Evolutionary conservation across 2,329 filamentous ascomycete genomes (phyloP).

Genomic region (Monosporascus sp.): DNA sequence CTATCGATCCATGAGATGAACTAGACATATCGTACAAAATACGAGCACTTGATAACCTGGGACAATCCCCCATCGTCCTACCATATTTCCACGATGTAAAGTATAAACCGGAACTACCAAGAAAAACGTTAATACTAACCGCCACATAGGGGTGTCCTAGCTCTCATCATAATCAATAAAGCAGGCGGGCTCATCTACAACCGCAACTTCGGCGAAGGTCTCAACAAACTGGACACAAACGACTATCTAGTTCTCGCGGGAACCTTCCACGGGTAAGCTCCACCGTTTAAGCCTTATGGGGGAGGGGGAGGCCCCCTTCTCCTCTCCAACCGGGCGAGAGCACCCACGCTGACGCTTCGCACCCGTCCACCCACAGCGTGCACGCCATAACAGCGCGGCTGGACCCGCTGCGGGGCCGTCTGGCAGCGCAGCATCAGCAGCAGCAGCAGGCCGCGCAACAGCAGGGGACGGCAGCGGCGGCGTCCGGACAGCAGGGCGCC

Average conservation of each 20-base stretch:
- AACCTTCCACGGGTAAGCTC: slow-evolving; percentile 82
- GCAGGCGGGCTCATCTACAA: slow-evolving; percentile 95
- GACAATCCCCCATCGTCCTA: not conserved
- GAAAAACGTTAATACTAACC: slow-evolving; percentile 3
- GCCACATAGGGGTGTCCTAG: slow-evolving; percentile 74
- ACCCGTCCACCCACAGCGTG: slow-evolving; percentile 39
- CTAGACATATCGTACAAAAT: not conserved
- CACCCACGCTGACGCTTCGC: slow-evolving; percentile 8
- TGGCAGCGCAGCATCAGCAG: slow-evolving; percentile 10
- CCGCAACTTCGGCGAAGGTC: slow-evolving; percentile 79
- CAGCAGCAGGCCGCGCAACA: slow-evolving; percentile 21
- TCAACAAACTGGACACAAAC: slow-evolving; percentile 87
- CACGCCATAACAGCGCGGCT: slow-evolving; percentile 64
- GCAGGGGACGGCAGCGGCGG: slow-evolving; percentile 13
- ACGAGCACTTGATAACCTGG: not conserved
- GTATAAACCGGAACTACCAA: not conserved
- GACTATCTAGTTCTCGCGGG: slow-evolving; percentile 95
- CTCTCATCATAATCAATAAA: slow-evolving; percentile 98
- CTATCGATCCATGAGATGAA: not conserved
- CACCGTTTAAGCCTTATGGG: not conserved
- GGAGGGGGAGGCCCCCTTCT: slow-evolving; percentile 6
- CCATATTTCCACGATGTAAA: not conserved
- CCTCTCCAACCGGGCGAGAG: not conserved
- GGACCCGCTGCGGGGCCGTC: slow-evolving; percentile 40
- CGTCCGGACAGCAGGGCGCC: not conserved